Conservation (phyloP, 2,329 filamentous ascomycete genomes). For the Pseudogymnoascus sp. region DNA sequence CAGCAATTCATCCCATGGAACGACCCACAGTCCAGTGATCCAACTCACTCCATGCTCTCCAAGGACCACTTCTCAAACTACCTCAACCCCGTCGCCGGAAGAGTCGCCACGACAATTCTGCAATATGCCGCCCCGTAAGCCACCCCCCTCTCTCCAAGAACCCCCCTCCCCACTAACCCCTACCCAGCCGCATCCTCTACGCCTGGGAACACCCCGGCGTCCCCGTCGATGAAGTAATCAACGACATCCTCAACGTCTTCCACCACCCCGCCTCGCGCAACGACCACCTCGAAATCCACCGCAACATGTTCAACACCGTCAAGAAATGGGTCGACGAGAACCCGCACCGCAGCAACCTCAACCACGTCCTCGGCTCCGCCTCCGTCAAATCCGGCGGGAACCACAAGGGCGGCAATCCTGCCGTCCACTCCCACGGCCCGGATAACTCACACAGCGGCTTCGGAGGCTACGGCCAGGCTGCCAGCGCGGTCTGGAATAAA, state of each 20-base stretch:
- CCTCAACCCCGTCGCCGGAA: constrained; percentile 69
- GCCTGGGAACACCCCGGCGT: constrained; percentile 87
- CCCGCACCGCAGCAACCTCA: constrained; percentile 59
- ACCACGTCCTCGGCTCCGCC: constrained; percentile 71
- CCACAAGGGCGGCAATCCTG: constrained; percentile 47
- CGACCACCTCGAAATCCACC: constrained; percentile 69
- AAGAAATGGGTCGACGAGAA: constrained; percentile 70
- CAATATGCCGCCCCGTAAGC: constrained; percentile 81
- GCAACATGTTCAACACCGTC: constrained; percentile 82
- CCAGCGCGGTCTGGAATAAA: constrained; percentile 54
- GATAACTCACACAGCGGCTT: constrained; percentile 29
- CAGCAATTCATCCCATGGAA: constrained; percentile 77
- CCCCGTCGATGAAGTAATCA: constrained; percentile 72
- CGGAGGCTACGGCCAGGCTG: constrained; percentile 48
- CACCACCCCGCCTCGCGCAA: constrained; percentile 84
- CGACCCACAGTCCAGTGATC: constrained; percentile 66
- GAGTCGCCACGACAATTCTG: constrained; percentile 66
- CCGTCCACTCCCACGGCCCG: constrained; percentile 24
- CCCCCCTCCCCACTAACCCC: constrained; percentile 20
- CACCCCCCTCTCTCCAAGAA: constrained; percentile 33
- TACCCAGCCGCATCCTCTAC: constrained; percentile 66
- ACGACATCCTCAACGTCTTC: constrained; percentile 76
- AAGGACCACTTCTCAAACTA: constrained; percentile 81
- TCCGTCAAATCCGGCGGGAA: constrained; percentile 80
- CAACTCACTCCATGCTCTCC: constrained; percentile 74